Evolutionary conservation across 1,284 basidiomycete species (phyloP).

Genomic region (Gymnopus androsaceus): DNA sequence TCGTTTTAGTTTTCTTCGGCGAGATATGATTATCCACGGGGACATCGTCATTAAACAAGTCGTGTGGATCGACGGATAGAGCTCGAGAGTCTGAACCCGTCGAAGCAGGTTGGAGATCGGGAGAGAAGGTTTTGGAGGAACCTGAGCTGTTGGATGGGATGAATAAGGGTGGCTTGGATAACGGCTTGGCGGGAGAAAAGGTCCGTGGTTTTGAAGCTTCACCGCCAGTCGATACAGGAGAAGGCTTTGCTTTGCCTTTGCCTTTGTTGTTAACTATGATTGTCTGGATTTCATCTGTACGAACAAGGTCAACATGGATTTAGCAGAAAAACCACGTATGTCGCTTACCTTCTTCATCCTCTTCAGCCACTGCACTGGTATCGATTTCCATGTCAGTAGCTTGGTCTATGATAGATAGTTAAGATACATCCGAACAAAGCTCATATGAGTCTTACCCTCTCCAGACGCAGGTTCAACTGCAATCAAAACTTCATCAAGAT

Average conservation of each 20-base stretch:
- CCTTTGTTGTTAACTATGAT: not conserved
- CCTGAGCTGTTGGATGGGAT: not conserved
- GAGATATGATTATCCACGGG: constrained; percentile 4
- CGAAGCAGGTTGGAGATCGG: not conserved
- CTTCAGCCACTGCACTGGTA: not conserved
- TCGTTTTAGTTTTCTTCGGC: not conserved
- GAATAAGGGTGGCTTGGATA: not conserved
- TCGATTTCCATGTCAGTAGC: not conserved
- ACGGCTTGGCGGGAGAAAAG: too few species aligned
- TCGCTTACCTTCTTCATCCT: not conserved
- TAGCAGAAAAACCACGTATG: too few species aligned
- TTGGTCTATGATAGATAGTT: too few species aligned
- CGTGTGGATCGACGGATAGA: not conserved
- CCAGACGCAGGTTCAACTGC: not conserved
- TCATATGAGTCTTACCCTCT: too few species aligned
- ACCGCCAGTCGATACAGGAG: not conserved
- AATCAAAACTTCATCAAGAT: constrained; percentile 1
- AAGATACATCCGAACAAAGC: too few species aligned
- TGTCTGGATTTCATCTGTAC: not conserved
- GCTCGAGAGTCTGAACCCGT: not conserved
- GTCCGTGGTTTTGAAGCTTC: too few species aligned
- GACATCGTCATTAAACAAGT: constrained; percentile 4
- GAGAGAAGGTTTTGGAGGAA: not conserved
- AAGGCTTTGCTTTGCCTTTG: not conserved
- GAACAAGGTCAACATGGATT: not conserved